Base-by-base conservation (phyloP, 2,329 filamentous ascomycete species). In the Nothophaeocryptopus gaeumannii region DNA sequence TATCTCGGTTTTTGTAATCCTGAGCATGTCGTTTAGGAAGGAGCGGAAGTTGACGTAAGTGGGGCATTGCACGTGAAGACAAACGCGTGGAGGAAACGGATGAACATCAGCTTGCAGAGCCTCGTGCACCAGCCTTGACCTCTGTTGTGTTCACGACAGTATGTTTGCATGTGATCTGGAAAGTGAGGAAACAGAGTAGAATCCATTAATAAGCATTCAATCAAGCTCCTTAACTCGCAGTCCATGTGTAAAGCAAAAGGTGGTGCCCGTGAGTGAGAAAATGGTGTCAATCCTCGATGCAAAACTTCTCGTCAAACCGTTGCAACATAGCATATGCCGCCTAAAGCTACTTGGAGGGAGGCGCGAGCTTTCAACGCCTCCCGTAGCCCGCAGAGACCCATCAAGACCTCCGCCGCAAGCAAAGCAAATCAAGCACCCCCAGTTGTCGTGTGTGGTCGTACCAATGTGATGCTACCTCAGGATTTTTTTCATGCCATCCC, bases 261-360 rank as follows among this genome's bases (percentile, higher is more conserved):
- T 44, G 26, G 29, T 20, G 14, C 42, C 43, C 20, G 20, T n/a
- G 39, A 50, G 33, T 14, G 46, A 48, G 26, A 30, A 35, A 45
- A 37, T 30, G 30, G 12, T 16, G 30, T 42, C 36, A 39, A 40
- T 13, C 30, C 41, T 44, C 41, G 33, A 53, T 53, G 50, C 50
- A 53, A 49, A 43, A 44, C 42, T 37, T 53, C 45, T 49, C 47
- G 42, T 47, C 47, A 15, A 49, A 42, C 50, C 45, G 43, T 46
- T 49, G 38, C 41, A 37, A 37, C 41, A 45, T 53, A 44, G 45
- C 45, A 42, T 48, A 40, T 49, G 50, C 50, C 45, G 45, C 50
- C 45, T 53, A 42, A 53, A 39, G 20, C 50, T 53, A 53, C 45
- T 47, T 38, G 14, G 45, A 45, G 45, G 43, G 29, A 38, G 42